Evolutionary conservation across 495 filamentous ascomycete genomes (phyloP), one percentile per base, ranked within the genome.

Genomic region (Rhizodiscina lignyota): DNA sequence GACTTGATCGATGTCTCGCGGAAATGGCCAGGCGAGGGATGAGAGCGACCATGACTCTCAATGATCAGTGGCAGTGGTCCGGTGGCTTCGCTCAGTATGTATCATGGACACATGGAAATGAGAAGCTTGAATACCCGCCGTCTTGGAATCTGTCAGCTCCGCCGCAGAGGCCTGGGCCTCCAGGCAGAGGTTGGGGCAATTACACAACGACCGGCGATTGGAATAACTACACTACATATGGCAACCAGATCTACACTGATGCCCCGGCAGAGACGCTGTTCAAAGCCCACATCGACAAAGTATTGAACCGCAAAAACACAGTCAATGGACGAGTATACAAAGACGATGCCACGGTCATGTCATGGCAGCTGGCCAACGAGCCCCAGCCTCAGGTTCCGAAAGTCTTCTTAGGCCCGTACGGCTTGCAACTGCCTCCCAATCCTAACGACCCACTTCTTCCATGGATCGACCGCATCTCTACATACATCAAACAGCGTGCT

Each of bases 291-390:
- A 42, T 51, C 33, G 26, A 37, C 15, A 48, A 32, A 2, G 48
- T 51, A 11, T 35, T 40, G 11, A 41, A 38, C 22, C 36, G 48
- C 10, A 24, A 18, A 15, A 51, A 51, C 27, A 51, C 41, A 3
- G 42, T 48, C 2, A 51, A 44, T 29, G 48, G 48, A 6, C 40
- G 48, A 0, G 12, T 37, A 19, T 51, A 51, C 32, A 47, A 34
- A 10, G 44, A 48, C n/a, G 48, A 51, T 33, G 30, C 48, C 6
- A 51, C 48, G 5, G 37, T 51, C 29, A 51, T 51, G 45, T 48
- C 48, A 4, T 51, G 48, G 48, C 41, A 51, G 38, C 44, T 51
- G 4, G 48, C 48, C n/a, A 51, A 51, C 30, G 48, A 51, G 34
- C 48, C 48, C 16, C 48, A 51, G 31, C 36, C 44, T 18, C 17